Evolutionary conservation across 306 rosid species (phyloP), one percentile per base, ranked within the genome.

Genomic region (Argentina anserina): DNA sequence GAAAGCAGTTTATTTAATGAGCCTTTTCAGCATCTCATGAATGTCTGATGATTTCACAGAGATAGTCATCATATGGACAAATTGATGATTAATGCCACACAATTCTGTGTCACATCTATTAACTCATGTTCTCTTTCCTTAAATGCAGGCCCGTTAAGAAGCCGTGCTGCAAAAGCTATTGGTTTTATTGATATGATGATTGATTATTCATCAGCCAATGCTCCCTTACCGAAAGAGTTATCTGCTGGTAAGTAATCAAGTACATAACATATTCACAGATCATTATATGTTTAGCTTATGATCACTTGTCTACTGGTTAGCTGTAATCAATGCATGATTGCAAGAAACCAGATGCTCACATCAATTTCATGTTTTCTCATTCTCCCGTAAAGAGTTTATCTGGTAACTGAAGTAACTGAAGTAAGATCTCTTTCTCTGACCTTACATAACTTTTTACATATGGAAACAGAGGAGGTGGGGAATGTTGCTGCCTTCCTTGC

Each of bases 121-220:
- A 15, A 28, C 14, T 67, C 5, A 64, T 64, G 47, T 33, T 66
- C 3, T 25, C n/a, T 36, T 41, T 36, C 46, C 49, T 60, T 18
- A 26, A 28, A 8, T 33, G 55, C 80, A 93, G 98, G 98, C 52
- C 98, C 98, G 17, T 78, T 93, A 10, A 85, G 98, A 83, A 93
- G 98, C 70, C 98, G 98, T 63, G 98, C 98, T 2, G 98, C 98
- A 11, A 93, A 93, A 86, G 97, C 98, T 58, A 93, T 93, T 21
- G 98, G 97, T 23, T 90, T 90, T 76, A 90, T 93, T 11, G 98
- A 93, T 45, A 89, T 79, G 93, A 90, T 93, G 98, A 93, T 93
- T 70, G 92, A 93, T 58, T 93, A 93, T 78, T 93, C 98, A 29
- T 73, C 78, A 1, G 93, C 73, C 52, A 93, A 93, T 76, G 98